These are phyloP conservation scores for Marasmius sp. DNA, from an alignment of 1,284 basidiomycete species.

Conservation along the genomic window DNA sequence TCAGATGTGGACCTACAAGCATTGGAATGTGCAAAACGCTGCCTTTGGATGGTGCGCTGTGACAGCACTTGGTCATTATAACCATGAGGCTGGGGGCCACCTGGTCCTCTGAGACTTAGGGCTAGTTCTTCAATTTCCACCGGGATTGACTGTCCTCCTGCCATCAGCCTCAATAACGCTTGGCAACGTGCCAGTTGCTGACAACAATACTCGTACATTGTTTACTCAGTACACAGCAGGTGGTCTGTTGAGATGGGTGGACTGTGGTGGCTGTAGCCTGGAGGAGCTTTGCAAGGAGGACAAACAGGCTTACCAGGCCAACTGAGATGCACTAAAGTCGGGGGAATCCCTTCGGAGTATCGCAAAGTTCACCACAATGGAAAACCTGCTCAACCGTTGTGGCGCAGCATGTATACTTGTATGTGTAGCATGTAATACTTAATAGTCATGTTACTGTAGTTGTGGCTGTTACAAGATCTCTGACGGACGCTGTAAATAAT, in stretches of 20 bases:
- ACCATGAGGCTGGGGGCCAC: constrained; percentile 23
- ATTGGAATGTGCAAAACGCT: constrained; percentile 21
- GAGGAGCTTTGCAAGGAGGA: neutral
- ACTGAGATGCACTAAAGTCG: too few relatives aligned
- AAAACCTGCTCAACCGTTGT: too few relatives aligned
- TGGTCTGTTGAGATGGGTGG: constrained; percentile 22
- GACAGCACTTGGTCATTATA: constrained; percentile 20
- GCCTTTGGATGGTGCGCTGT: constrained; percentile 23
- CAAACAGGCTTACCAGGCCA: neutral
- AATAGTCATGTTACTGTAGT: too few relatives aligned
- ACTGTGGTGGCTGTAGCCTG: constrained; percentile 12
- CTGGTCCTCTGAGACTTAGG: constrained; percentile 23
- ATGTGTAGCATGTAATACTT: too few relatives aligned
- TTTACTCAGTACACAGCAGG: constrained; percentile 26
- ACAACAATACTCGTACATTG: constrained; percentile 19
- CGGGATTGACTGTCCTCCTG: constrained; percentile 23
- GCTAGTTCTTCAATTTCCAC: constrained; percentile 24
- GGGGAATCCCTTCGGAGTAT: too few relatives aligned
- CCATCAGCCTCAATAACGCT: constrained; percentile 25
- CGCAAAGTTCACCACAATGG: too few relatives aligned
- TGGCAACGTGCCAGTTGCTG: constrained; percentile 22
- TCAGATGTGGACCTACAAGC: neutral
- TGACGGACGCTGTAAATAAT: too few relatives aligned
- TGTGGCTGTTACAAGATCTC: too few relatives aligned
- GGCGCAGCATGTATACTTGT: too few relatives aligned